These are phyloP conservation scores for Didymella keratinophila DNA, from an alignment of 2,329 filamentous ascomycete genomes.

Conservation along the genomic window DNA sequence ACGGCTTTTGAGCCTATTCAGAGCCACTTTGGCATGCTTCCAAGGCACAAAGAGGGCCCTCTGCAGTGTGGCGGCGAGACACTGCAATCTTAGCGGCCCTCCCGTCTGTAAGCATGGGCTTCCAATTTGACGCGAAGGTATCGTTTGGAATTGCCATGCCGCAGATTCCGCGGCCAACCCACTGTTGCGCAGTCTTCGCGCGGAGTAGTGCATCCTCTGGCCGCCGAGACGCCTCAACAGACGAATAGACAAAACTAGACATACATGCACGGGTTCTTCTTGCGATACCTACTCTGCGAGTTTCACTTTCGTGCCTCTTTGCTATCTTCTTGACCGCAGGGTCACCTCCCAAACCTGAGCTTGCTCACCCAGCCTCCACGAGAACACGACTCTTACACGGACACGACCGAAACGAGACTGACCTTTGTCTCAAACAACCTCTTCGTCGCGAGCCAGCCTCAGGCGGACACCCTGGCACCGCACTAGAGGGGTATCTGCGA, in stretches of 20 bases:
- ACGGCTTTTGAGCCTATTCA: conserved; percentile 12
- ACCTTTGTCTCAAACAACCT: conserved; percentile 8
- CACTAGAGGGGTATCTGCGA: conserved; percentile 30
- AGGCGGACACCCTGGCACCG: conserved; percentile 29
- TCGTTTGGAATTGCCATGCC: conserved; percentile 24
- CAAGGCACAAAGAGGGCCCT: conserved; percentile 19
- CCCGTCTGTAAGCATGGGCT: conserved; percentile 20
- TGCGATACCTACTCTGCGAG: neutral
- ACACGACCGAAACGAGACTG: conserved; percentile 3
- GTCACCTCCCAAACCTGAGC: neutral
- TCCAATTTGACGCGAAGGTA: conserved; percentile 14
- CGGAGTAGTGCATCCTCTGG: conserved; percentile 27
- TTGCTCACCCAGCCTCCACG: conserved; percentile 4
- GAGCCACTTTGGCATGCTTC: conserved; percentile 15
- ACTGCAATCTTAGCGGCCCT: conserved; percentile 25
- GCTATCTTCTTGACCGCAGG: neutral
- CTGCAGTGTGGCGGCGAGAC: conserved; percentile 27
- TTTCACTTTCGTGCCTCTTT: neutral
- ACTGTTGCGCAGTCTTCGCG: conserved; percentile 29
- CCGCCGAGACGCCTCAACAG: conserved; percentile 22
- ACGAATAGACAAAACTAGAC: conserved; percentile 10
- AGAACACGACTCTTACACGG: conserved; percentile 1
- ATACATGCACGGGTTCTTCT: conserved; percentile 11
- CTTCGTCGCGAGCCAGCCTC: conserved; percentile 12
- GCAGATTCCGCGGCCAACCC: conserved; percentile 30